A percentile compares a stretch with the other conserved stretches of the same genome.
These are phyloP conservation scores for Fraxinus angustifolia DNA, from an alignment of 305 asterid species.

Conservation along the genomic window DNA sequence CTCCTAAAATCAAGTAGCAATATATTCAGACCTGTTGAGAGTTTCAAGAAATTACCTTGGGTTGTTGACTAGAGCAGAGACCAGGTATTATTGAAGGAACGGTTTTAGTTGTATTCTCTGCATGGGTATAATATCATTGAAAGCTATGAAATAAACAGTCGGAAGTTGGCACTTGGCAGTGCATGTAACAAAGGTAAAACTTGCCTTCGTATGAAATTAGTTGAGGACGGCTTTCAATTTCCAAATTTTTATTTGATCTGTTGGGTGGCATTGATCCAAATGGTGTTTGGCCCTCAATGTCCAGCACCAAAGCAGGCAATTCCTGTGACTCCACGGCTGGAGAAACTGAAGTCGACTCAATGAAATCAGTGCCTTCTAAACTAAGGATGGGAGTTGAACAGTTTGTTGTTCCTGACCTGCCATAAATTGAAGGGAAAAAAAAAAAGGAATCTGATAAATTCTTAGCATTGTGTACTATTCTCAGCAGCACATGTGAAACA, in stretches of 20 bases:
- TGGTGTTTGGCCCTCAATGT: constrained; percentile 24
- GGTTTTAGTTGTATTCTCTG: constrained; percentile 35
- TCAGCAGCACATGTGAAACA: background rate
- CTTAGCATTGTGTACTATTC: background rate
- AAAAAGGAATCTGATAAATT: background rate
- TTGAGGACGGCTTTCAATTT: constrained; percentile 30
- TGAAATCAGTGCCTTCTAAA: constrained; percentile 18
- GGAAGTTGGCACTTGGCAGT: background rate
- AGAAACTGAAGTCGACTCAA: constrained; percentile 24
- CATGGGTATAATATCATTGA: constrained; percentile 21
- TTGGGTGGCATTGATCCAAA: constrained; percentile 22
- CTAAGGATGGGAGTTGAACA: constrained; percentile 18
- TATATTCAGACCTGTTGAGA: constrained; percentile 1
- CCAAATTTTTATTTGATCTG: constrained; percentile 25
- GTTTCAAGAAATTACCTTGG: constrained; percentile 36
- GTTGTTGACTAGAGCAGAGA: constrained; percentile 29
- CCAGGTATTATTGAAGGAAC: constrained; percentile 29
- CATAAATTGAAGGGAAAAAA: background rate
- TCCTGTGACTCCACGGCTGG: constrained; percentile 30
- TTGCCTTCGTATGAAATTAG: constrained; percentile 34
- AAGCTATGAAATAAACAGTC: constrained; percentile 18
- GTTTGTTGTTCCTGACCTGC: constrained; percentile 40
- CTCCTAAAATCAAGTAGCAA: constrained; percentile 12
- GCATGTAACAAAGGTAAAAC: constrained; percentile 19
- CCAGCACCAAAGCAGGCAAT: constrained; percentile 21